Evolutionary conservation across 495 filamentous ascomycete genomes (phyloP).

Genomic region (Aspergillus ostianus): DNA sequence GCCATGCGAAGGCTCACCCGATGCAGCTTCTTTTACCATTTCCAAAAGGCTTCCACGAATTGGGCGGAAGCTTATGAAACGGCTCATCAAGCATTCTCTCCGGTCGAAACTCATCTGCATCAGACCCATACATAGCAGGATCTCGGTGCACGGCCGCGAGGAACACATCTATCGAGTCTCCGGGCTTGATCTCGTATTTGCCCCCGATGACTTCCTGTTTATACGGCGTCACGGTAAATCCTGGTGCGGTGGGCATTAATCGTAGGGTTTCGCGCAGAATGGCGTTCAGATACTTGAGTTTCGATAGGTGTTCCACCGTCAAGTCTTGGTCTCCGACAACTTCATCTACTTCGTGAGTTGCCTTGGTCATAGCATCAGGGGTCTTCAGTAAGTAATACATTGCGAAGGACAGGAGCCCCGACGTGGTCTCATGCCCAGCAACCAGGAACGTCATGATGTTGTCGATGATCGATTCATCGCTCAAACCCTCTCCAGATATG

Average conservation of each 20-base stretch:
- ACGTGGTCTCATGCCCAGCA: slow-evolving; percentile 73
- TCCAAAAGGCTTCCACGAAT: too few species aligned
- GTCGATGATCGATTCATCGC: slow-evolving; percentile 59
- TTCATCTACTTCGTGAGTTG: slow-evolving; percentile 63
- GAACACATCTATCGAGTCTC: too few species aligned
- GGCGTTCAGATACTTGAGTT: slow-evolving; percentile 62
- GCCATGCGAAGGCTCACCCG: too few species aligned
- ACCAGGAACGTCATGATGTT: slow-evolving; percentile 74
- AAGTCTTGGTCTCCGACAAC: slow-evolving; percentile 65
- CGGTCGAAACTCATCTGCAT: too few species aligned
- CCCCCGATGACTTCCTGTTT: too few species aligned
- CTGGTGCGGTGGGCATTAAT: not conserved
- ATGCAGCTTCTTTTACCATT: too few species aligned
- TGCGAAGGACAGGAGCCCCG: slow-evolving; percentile 52
- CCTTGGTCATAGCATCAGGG: slow-evolving; percentile 55
- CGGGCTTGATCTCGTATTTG: too few species aligned
- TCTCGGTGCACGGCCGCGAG: too few species aligned
- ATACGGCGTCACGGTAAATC: too few species aligned
- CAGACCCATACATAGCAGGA: too few species aligned
- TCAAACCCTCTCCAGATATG: slow-evolving; percentile 64
- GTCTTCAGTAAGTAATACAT: slow-evolving; percentile 63
- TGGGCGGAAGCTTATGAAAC: too few species aligned
- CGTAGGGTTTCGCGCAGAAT: slow-evolving; percentile 71
- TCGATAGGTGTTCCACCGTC: slow-evolving; percentile 64
- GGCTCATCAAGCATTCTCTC: too few species aligned